Percentiles rank a stretch among this genome's conserved stretches.
phyloP scores from a whole-genome alignment of 2,329 filamentous ascomycete species.

The Dothistroma pini region DNA sequence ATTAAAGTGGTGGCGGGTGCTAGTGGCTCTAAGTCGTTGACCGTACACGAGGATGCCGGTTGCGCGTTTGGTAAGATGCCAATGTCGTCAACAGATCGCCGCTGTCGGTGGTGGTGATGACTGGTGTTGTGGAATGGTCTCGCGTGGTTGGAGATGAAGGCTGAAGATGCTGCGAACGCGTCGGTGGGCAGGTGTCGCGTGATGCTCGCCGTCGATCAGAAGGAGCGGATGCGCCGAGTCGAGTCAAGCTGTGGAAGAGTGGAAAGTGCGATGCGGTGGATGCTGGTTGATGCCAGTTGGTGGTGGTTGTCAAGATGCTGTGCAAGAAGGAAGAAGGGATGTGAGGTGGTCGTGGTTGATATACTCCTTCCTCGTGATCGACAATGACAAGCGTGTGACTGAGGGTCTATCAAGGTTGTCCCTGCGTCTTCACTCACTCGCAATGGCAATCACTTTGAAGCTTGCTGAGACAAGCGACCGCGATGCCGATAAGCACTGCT shows the following conservation, averaged over 20 bases:
- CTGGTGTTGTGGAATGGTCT: neutral
- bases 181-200: constrained; percentile 8
- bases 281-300: neutral
- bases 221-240: neutral
- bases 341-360: neutral
- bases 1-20: neutral
- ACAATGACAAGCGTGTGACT: constrained; percentile 3
- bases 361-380: neutral
- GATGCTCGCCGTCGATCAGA: neutral
- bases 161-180: neutral
- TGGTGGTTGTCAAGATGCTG: neutral
- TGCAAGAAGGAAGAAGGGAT: neutral
- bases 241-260: neutral
- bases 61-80: constrained; percentile 5
- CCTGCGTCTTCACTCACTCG: constrained; percentile 3
- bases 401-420: neutral
- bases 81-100: constrained; percentile 4
- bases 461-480: neutral
- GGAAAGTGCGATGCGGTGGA: constrained; percentile 3
- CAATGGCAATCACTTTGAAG: neutral
- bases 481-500: neutral
- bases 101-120: neutral
- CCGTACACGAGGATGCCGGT: constrained; percentile 2
- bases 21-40: constrained; percentile 1
- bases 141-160: neutral